These are phyloP conservation scores for Pichia rugopelliculosa DNA, from an alignment of 805 yeast species.

Conservation along the genomic window DNA sequence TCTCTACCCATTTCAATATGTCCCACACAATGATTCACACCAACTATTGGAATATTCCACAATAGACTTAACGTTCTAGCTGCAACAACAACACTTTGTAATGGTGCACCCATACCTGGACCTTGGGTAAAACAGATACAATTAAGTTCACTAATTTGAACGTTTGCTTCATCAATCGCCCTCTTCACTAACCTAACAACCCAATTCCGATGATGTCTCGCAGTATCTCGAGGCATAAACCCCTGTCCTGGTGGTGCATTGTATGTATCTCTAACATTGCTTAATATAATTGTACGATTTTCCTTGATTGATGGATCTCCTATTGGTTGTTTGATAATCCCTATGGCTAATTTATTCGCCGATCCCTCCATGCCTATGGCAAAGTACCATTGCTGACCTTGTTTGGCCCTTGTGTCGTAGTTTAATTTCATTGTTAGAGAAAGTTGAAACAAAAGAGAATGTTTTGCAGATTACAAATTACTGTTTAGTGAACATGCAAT, in stretches of 20 bases:
- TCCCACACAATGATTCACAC: slow-evolving; percentile 96
- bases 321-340: slow-evolving; percentile 67
- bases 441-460: neutral
- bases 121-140: slow-evolving; percentile 94
- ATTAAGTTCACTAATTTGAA: slow-evolving; percentile 48
- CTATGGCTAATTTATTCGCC: slow-evolving; percentile 94
- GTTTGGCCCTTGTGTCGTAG: slow-evolving; percentile 35
- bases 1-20: slow-evolving; percentile 99
- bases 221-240: slow-evolving; percentile 91
- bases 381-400: slow-evolving; percentile 43
- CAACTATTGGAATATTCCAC: slow-evolving; percentile 81
- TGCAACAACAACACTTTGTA: slow-evolving; percentile 86
- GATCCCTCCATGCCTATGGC: slow-evolving; percentile 96
- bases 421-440: slow-evolving; percentile 15
- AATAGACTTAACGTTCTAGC: slow-evolving; percentile 79
- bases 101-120: slow-evolving; percentile 99
- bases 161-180: slow-evolving; percentile 56
- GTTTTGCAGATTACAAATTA: too few relatives aligned
- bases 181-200: slow-evolving; percentile 66
- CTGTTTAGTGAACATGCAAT: too few relatives aligned
- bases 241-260: slow-evolving; percentile 98
- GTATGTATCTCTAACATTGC: slow-evolving; percentile 94
- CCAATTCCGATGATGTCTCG: slow-evolving; percentile 95
- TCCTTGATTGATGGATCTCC: slow-evolving; percentile 45
- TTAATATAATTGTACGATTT: slow-evolving; percentile 61